phyloP scores from a whole-genome alignment of 306 rosid species.

The Datisca glomerata region DNA sequence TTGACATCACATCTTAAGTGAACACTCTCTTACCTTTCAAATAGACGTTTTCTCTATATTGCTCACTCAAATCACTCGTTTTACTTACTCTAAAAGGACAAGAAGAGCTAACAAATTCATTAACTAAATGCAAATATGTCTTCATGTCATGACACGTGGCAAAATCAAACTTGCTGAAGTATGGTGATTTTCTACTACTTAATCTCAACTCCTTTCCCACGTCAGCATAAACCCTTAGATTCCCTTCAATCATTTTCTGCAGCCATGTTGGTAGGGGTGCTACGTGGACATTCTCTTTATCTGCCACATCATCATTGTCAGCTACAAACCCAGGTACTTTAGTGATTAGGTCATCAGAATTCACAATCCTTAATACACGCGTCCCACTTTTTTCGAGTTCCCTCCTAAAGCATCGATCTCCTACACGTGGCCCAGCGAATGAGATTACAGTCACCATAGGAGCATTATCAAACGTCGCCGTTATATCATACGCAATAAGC shows the following conservation, averaged over 20 bases:
- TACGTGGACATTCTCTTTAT: too few relatives aligned
- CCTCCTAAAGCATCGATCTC: slow-evolving; percentile 7
- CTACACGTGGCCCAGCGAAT: slow-evolving; percentile 20
- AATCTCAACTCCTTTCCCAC: slow-evolving; percentile 18
- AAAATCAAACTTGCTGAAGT: neutral
- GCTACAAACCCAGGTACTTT: slow-evolving; percentile 14
- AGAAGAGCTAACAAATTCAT: slow-evolving; percentile 12
- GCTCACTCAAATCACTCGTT: too few relatives aligned
- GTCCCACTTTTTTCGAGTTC: slow-evolving; percentile 12
- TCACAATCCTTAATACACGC: slow-evolving; percentile 12
- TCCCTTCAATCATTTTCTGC: too few relatives aligned
- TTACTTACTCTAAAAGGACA: slow-evolving; percentile 18
- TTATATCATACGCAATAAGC: slow-evolving; percentile 32
- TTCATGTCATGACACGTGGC: slow-evolving; percentile 21
- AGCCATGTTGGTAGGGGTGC: too few relatives aligned
- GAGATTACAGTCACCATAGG: slow-evolving; percentile 20
- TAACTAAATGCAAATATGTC: slow-evolving; percentile 17
- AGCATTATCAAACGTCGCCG: neutral
- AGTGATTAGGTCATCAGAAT: slow-evolving; percentile 17
- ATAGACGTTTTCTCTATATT: too few relatives aligned
- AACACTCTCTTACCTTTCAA: too few relatives aligned
- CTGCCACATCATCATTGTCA: neutral
- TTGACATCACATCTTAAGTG: too few relatives aligned
- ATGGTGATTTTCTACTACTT: slow-evolving; percentile 10
- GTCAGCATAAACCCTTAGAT: slow-evolving; percentile 16